phyloP scores from a whole-genome alignment of 768 basidiomycete species.

The Lentinula sp. region DNA sequence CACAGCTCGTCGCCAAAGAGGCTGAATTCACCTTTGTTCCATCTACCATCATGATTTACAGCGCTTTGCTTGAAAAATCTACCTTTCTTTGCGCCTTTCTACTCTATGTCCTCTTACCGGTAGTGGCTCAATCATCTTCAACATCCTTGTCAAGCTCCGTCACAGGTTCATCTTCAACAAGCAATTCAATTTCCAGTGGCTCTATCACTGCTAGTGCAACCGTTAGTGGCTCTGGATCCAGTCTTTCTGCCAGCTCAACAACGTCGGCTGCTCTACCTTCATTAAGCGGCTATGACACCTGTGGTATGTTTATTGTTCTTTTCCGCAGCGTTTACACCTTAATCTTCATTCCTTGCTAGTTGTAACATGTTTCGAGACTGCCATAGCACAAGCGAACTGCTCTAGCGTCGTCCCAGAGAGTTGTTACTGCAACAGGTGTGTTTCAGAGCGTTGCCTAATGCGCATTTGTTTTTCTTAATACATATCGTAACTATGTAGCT shows the following conservation, averaged over 20 bases:
- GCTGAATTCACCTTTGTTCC: not conserved
- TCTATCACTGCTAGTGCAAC: not conserved
- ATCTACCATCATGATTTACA: not conserved
- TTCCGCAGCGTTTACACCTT: not conserved
- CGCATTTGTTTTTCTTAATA: not conserved
- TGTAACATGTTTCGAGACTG: not conserved
- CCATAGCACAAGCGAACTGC: not conserved
- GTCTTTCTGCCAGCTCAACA: not conserved
- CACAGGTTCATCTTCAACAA: not conserved
- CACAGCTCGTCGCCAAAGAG: not conserved
- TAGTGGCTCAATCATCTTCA: not conserved
- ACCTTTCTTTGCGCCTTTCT: not conserved
- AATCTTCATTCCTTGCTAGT: not conserved
- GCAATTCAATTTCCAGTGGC: not conserved
- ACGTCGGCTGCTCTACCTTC: not conserved
- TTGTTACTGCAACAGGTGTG: slow-evolving; percentile 4
- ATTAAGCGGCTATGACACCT: not conserved
- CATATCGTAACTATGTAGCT: not conserved
- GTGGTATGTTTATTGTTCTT: not conserved
- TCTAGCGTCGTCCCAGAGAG: not conserved
- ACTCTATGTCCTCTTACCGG: not conserved
- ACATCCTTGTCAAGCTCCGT: not conserved
- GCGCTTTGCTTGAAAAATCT: not conserved
- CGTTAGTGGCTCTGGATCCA: not conserved
- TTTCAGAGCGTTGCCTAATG: not conserved